Evolutionary conservation across 768 basidiomycete genomes (phyloP), one percentile per base, ranked within the genome.

Genomic region (Tulasnella sp.): DNA sequence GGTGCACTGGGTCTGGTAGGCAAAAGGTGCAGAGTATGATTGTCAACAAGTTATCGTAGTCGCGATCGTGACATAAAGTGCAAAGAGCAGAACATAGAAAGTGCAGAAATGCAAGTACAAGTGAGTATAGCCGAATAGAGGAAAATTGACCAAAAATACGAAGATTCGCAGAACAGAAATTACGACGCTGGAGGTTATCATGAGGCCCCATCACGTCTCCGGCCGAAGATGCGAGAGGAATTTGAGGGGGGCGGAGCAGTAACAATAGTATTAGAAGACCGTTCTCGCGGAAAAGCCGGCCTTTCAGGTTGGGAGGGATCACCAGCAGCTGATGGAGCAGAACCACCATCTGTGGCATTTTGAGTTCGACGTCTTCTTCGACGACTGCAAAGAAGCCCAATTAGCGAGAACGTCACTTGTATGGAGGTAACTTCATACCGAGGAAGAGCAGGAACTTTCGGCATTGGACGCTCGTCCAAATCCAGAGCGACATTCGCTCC

Each of bases 401-500:
- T 42, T 13, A 48, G 46, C 29, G 67, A 61, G 20, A 18, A 61
- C 35, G 46, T 48, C 32, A 7, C 11, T 39, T 23, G 26, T 23
- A n/a, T 1, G 26, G 16, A 32, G 5, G 4, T 16, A 67, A 67
- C n/a, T 5, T 87, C 90, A 51, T 77, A 93, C 92, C 93, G 89
- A 67, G 94, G 93, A 84, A 94, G 92, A 83, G 94, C 83, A 16
- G 94, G 93, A 0, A 95, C 94, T 81, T 91, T 91, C 10, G 96
- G 96, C 96, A 98, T 98, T 39, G 89, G 88, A 74, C 98, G 88
- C 76, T 92, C 91, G 83, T 99, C 98, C 80, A 99, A 85, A 83
- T 99, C 98, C 67, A 98, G 86, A 0, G 97, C 89, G 77, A 99
- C 91, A 84, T 97, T 97, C 10, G 93, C 91, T 2, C 95, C 94